Percentiles rank a stretch among this genome's conserved stretches.
These are phyloP conservation scores for Neurospora sp. DNA, from an alignment of 495 filamentous ascomycete genomes.

Conservation along the genomic window DNA sequence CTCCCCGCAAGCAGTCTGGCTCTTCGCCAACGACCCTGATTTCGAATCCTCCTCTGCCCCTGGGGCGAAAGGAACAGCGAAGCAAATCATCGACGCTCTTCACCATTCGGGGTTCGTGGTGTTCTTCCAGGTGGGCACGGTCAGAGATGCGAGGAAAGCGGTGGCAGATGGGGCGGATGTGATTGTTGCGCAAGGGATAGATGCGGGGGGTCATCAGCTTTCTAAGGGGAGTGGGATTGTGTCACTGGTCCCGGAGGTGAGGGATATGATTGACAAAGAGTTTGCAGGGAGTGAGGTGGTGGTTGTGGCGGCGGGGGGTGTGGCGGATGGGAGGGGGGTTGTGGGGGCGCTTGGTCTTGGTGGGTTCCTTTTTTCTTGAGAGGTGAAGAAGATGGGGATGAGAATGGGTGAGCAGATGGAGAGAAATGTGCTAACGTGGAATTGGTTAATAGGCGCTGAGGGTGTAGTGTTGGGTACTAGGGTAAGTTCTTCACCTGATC, in stretches of 20 bases:
- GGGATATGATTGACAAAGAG: conserved; percentile 39
- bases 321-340: conserved; percentile 55
- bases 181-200: conserved; percentile 61
- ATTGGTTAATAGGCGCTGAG: conserved; percentile 33
- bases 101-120: conserved; percentile 19
- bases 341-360: conserved; percentile 57
- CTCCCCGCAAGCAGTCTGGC: conserved; percentile 59
- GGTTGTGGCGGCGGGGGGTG: conserved; percentile 63
- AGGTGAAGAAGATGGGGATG: not conserved
- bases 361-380: conserved; percentile 2
- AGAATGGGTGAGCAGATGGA: not conserved
- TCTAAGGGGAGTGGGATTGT: conserved; percentile 45
- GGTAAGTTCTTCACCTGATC: conserved; percentile 20
- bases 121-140: conserved; percentile 54
- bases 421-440: not conserved
- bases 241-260: conserved; percentile 29
- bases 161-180: conserved; percentile 44
- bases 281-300: conserved; percentile 33
- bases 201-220: conserved; percentile 69
- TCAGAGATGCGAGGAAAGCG: conserved; percentile 42
- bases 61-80: not conserved
- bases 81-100: conserved; percentile 14
- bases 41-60: not conserved
- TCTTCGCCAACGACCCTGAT: conserved; percentile 34
- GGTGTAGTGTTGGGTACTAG: conserved; percentile 63